Evolutionary conservation across 306 rosid species (phyloP).

Genomic region (Rosa persica): DNA sequence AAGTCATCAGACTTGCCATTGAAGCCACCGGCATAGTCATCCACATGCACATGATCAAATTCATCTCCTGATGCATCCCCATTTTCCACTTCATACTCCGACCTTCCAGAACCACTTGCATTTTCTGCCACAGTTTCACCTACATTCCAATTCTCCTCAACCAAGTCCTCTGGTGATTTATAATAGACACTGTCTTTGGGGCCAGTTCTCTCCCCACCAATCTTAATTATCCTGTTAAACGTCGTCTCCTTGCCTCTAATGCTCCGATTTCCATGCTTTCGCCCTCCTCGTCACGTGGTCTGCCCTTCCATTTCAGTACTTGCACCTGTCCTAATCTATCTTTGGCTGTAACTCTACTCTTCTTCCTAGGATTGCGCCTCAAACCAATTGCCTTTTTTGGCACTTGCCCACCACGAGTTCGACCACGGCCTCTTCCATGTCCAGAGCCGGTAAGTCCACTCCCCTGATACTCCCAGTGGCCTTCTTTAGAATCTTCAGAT

Average conservation of each 20-base stretch:
- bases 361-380: conserved; percentile 38
- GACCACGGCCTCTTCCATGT: conserved; percentile 29
- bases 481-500: conserved; percentile 27
- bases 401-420: conserved; percentile 35
- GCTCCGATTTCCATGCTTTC: conserved; percentile 42
- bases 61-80: conserved; percentile 37
- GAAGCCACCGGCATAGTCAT: conserved; percentile 30
- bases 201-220: conserved; percentile 15
- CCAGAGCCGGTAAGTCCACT: conserved; percentile 39
- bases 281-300: conserved; percentile 37
- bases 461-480: conserved; percentile 29
- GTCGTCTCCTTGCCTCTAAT: conserved; percentile 45
- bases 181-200: conserved; percentile 18
- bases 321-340: conserved; percentile 41
- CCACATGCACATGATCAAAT: conserved; percentile 36
- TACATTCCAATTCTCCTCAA: conserved; percentile 29
- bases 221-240: conserved; percentile 30
- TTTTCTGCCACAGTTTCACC: conserved; percentile 22
- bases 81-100: conserved; percentile 43
- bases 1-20: conserved; percentile 38
- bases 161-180: conserved; percentile 18
- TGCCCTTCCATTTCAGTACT: conserved; percentile 51
- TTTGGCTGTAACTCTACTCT: conserved; percentile 26
- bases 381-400: conserved; percentile 34
- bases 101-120: conserved; percentile 42